Conservation (phyloP, 352 stramenopile species). For the Phytophthora ohioensis region DNA sequence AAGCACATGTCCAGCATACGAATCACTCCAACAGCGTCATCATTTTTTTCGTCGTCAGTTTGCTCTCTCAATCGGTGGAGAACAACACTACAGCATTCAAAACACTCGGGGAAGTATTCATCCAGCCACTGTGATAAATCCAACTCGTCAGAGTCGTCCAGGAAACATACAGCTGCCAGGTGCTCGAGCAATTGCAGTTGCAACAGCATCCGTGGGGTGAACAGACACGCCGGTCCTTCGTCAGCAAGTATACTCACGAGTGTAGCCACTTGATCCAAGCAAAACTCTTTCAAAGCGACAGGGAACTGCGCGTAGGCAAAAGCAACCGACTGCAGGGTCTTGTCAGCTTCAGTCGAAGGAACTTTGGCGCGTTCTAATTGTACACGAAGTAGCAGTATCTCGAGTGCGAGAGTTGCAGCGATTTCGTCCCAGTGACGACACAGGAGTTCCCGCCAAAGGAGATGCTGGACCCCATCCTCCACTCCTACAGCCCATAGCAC, state of each 20-base stretch:
- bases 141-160: constrained; percentile 14
- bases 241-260: constrained; percentile 12
- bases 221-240: constrained; percentile 20
- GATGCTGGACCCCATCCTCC: not conserved
- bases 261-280: constrained; percentile 16
- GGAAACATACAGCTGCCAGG: constrained; percentile 8
- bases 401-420: constrained; percentile 20
- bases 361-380: not conserved
- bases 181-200: constrained; percentile 20
- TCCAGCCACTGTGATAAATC: constrained; percentile 10
- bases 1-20: constrained; percentile 32
- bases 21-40: constrained; percentile 8
- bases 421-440: constrained; percentile 15
- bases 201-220: constrained; percentile 14
- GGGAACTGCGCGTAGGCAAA: constrained; percentile 8
- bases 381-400: constrained; percentile 13
- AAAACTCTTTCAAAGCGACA: constrained; percentile 8
- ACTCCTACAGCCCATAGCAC: constrained; percentile 1
- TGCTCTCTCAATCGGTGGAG: constrained; percentile 20
- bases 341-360: not conserved
- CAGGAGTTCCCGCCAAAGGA: constrained; percentile 12
- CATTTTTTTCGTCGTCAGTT: not conserved
- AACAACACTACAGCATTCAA: constrained; percentile 27
- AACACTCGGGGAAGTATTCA: constrained; percentile 18
- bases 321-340: constrained; percentile 1